A percentile compares a stretch with the other conserved stretches of the same genome.
Conservation (phyloP, 75 land plant genomes). For the Cryptomeria japonica region DNA sequence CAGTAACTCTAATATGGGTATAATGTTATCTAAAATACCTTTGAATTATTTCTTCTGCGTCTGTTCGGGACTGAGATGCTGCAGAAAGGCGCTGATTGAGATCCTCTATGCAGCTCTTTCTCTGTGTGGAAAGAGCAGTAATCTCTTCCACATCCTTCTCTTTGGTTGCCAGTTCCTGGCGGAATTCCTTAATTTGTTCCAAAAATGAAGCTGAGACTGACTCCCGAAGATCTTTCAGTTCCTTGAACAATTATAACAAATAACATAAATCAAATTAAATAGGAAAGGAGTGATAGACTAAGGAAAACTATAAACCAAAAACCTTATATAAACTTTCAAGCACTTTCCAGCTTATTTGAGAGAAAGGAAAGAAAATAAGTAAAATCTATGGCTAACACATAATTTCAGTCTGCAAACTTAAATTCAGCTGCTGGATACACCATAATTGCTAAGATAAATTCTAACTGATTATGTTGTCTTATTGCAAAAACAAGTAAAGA, state of each 20-base stretch:
- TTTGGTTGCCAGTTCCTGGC: constrained; percentile 39
- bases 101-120: constrained; percentile 59
- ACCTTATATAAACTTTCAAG: neutral
- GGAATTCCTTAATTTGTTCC: constrained; percentile 62
- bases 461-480: neutral
- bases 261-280: neutral
- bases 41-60: constrained; percentile 88
- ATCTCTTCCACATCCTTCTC: constrained; percentile 49
- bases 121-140: constrained; percentile 42
- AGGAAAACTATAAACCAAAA: neutral
- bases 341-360: neutral
- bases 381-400: neutral
- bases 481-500: neutral
- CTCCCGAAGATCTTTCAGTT: constrained; percentile 67
- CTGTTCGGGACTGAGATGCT: constrained; percentile 73
- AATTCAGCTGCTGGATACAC: neutral
- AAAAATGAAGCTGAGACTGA: constrained; percentile 41
- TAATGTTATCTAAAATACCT: constrained; percentile 37
- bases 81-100: constrained; percentile 77
- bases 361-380: neutral
- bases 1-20: neutral
- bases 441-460: neutral
- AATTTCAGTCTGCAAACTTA: neutral
- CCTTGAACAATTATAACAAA: constrained; percentile 42
- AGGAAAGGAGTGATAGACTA: neutral